Evolutionary conservation across 139 green algal species (phyloP).

Genomic region (Chlamydomonas sp.): DNA sequence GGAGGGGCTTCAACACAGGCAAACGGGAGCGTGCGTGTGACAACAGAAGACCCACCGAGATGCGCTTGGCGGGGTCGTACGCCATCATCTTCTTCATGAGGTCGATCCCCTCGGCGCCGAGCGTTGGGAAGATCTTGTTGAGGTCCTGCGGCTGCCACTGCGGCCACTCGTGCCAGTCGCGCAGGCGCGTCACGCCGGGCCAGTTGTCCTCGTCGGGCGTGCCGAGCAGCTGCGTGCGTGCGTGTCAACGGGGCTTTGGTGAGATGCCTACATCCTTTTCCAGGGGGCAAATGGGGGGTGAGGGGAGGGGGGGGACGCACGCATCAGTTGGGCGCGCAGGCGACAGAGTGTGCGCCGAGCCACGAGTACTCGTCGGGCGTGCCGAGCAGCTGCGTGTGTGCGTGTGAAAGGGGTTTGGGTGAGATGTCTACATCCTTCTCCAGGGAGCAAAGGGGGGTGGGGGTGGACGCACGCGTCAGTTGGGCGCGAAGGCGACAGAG

Average conservation of each 20-base stretch:
- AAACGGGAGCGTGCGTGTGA: background rate
- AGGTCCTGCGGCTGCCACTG: conserved; percentile 56
- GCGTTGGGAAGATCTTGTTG: conserved; percentile 58
- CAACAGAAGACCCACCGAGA: conserved; percentile 52
- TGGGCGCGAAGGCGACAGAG: too few relatives aligned
- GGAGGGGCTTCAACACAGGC: background rate
- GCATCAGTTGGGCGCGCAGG: too few relatives aligned
- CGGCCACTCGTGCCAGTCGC: conserved; percentile 60
- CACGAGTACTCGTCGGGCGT: conserved; percentile 70
- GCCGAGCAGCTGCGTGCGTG: conserved; percentile 81
- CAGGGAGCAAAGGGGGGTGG: too few relatives aligned
- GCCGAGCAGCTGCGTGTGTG: conserved; percentile 81
- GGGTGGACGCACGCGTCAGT: too few relatives aligned
- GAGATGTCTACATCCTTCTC: too few relatives aligned
- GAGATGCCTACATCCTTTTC: too few relatives aligned
- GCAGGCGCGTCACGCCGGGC: conserved; percentile 54
- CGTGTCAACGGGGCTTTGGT: too few relatives aligned
- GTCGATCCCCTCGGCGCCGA: conserved; percentile 73
- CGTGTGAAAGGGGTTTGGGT: too few relatives aligned
- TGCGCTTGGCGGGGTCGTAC: conserved; percentile 69
- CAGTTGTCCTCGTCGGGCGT: conserved; percentile 70
- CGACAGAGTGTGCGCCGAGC: too few relatives aligned
- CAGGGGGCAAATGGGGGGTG: too few relatives aligned
- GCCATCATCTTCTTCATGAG: conserved; percentile 61
- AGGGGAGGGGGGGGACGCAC: too few relatives aligned